These are phyloP conservation scores for Aspergillaceae sp. DNA, from an alignment of 2,329 filamentous ascomycete genomes.

Conservation along the genomic window DNA sequence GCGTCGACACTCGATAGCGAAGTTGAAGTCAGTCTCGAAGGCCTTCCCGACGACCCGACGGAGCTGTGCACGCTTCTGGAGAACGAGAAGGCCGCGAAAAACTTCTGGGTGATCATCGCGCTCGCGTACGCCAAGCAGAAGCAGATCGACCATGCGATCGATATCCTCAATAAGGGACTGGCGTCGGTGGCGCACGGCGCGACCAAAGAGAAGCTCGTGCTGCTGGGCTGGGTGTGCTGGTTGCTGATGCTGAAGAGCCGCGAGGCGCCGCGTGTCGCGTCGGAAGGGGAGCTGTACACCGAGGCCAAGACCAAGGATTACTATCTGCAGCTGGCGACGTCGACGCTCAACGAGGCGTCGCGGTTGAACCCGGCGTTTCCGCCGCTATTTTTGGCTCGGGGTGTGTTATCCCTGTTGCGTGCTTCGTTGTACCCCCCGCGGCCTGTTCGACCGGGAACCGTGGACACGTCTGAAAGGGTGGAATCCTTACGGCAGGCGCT, in stretches of 20 bases:
- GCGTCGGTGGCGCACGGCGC: slow-evolving; percentile 60
- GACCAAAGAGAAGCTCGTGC: slow-evolving; percentile 73
- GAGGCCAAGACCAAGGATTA: slow-evolving; percentile 86
- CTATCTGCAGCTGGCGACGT: slow-evolving; percentile 84
- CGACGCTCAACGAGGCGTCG: slow-evolving; percentile 88
- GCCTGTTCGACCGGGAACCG: slow-evolving; percentile 49
- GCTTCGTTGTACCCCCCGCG: slow-evolving; percentile 77
- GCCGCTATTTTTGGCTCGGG: slow-evolving; percentile 81
- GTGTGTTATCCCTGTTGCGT: slow-evolving; percentile 77
- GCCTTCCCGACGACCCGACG: slow-evolving; percentile 84
- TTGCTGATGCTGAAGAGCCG: slow-evolving; percentile 83
- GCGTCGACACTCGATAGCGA: slow-evolving; percentile 54
- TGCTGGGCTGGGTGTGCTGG: slow-evolving; percentile 82
- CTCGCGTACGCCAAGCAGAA: slow-evolving; percentile 93
- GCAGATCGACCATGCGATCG: slow-evolving; percentile 75
- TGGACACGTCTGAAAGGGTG: slow-evolving; percentile 60
- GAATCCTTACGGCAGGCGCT: slow-evolving; percentile 77
- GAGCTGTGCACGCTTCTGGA: slow-evolving; percentile 93
- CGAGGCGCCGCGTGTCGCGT: slow-evolving; percentile 60
- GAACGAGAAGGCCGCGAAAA: slow-evolving; percentile 82
- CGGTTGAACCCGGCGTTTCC: slow-evolving; percentile 88
- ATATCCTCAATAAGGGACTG: slow-evolving; percentile 63
- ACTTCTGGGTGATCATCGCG: slow-evolving; percentile 97
- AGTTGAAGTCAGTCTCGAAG: slow-evolving; percentile 88
- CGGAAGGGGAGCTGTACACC: slow-evolving; percentile 55